A percentile compares a stretch with the other conserved stretches of the same genome.
phyloP scores from a whole-genome alignment of 306 rosid species.

The Acmispon strigosus region DNA sequence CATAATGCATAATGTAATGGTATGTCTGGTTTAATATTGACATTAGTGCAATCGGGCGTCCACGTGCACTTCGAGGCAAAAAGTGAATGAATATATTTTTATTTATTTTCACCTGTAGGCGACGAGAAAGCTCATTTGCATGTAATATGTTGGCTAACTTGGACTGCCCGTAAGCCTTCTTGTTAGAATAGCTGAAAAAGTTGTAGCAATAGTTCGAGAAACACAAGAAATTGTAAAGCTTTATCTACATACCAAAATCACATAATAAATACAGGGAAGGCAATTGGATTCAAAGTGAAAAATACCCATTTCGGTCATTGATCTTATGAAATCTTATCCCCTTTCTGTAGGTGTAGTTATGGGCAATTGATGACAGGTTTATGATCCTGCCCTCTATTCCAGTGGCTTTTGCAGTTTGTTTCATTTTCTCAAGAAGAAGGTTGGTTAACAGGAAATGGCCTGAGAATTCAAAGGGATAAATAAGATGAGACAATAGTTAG shows the following conservation, averaged over 20 bases:
- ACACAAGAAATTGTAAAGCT: neutral
- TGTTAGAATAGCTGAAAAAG: constrained; percentile 57
- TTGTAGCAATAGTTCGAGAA: neutral
- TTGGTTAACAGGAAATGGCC: constrained; percentile 80
- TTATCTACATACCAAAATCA: neutral
- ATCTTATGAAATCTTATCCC: constrained; percentile 66
- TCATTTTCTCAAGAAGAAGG: constrained; percentile 77
- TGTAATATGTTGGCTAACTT: constrained; percentile 85
- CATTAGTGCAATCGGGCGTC: too few species aligned
- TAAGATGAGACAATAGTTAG: neutral
- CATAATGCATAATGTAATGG: neutral
- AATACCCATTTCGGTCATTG: constrained; percentile 53
- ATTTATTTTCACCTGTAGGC: constrained; percentile 44
- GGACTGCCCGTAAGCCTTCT: constrained; percentile 88
- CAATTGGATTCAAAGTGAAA: neutral
- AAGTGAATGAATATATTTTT: too few species aligned
- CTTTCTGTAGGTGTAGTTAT: constrained; percentile 40
- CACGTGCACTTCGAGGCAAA: too few species aligned
- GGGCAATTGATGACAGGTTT: constrained; percentile 86
- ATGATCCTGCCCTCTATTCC: constrained; percentile 89
- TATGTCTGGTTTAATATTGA: too few species aligned
- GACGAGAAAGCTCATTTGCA: constrained; percentile 73
- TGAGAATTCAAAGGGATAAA: constrained; percentile 3
- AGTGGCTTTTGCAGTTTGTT: constrained; percentile 55
- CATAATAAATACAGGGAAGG: neutral